Conservation (phyloP, 2,329 filamentous ascomycete species). For the Didymella glomerata region DNA sequence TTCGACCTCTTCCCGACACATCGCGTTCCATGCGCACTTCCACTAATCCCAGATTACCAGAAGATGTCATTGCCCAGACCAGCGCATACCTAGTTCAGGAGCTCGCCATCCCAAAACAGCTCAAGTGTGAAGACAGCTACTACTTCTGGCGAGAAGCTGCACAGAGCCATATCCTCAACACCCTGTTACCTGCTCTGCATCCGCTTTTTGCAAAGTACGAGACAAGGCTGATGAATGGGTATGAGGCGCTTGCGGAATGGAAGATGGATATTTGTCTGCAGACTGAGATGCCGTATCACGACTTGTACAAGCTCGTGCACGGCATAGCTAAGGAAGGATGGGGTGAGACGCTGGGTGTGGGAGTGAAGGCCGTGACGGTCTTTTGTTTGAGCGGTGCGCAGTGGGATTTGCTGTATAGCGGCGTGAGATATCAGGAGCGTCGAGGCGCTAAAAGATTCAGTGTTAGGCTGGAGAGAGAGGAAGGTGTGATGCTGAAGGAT, state of each 20-base stretch:
- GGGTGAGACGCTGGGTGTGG: not conserved
- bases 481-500: slow-evolving; percentile 23
- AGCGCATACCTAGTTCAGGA: not conserved
- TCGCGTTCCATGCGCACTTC: not conserved
- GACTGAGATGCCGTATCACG: slow-evolving; percentile 2
- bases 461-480: slow-evolving; percentile 22
- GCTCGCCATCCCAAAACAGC: not conserved
- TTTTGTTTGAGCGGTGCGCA: slow-evolving; percentile 1
- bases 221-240: slow-evolving; percentile 4
- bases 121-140: slow-evolving; percentile 19
- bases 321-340: not conserved
- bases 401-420: slow-evolving; percentile 12
- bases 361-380: slow-evolving; percentile 2
- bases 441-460: slow-evolving; percentile 6
- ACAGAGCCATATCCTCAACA: slow-evolving; percentile 10
- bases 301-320: not conserved
- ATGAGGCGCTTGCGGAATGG: not conserved
- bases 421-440: slow-evolving; percentile 4
- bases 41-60: not conserved
- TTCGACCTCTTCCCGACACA: slow-evolving; percentile 17
- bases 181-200: slow-evolving; percentile 19
- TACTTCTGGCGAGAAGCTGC: slow-evolving; percentile 25
- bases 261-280: slow-evolving; percentile 1
- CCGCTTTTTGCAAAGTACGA: slow-evolving; percentile 1
- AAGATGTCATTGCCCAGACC: slow-evolving; percentile 2